Base-by-base conservation (phyloP, 2,329 filamentous ascomycete species). In the Colletotrichum musicola region DNA sequence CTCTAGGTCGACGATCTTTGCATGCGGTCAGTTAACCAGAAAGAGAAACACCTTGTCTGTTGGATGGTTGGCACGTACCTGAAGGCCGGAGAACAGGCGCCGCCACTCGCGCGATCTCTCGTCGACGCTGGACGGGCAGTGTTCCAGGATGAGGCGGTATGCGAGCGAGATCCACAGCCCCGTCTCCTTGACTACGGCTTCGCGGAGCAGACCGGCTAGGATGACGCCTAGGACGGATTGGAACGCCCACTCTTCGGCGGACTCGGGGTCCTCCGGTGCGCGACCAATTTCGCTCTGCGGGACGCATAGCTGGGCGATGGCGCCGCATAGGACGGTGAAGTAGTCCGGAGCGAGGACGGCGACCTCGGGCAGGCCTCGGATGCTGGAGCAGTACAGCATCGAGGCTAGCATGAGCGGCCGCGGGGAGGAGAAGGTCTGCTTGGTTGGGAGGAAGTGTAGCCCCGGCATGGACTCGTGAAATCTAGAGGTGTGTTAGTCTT, bases 391-490 rank as follows among this genome's bases (percentile, higher is more conserved):
- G 72, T 83, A 83, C 0, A 84, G 76, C 62, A 84, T 83, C 0
- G 82, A 78, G 3, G 81, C 81, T 6, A 84, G 73, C 10, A 84
- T 75, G 1, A 84, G 74, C 1, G 82, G 82, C 14, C 77, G 78
- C 0, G 82, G 82, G 0, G 77, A 76, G 0, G 81, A 83, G 35
- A 83, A 83, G 0, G 75, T 80, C 70, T 81, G 79, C 38, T 80
- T 82, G 20, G 76, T 78, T 0, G 82, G 81, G 12, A 84, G 75
- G 57, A 84, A 84, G 68, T 84, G 82, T 3, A 84, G 71, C 1
- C 81, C 80, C 0, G 80, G 81, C 77, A 83, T 82, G 40, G 77
- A 80, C 38, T 81, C 79, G 64, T 84, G 79, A 57, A 84, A 84
- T 4, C 80, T 83, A 51, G 6, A 22, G 12, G 14, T 30, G 22